These are phyloP conservation scores for Picea glauca DNA, from an alignment of 75 land plant species.

Conservation along the genomic window DNA sequence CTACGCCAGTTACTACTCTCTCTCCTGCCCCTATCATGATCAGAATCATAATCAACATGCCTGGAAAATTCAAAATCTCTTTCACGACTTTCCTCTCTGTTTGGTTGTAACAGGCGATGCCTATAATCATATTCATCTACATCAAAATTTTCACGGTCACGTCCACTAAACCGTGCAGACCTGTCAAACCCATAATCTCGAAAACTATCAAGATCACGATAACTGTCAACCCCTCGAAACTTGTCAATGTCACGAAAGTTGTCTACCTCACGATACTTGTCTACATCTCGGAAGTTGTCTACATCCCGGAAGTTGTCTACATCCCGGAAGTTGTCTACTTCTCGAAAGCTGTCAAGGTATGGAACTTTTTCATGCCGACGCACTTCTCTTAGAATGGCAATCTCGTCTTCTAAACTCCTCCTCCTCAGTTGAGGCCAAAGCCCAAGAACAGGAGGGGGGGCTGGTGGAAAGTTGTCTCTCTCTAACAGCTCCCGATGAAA, in stretches of 20 bases:
- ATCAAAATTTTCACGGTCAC: conserved; percentile 50
- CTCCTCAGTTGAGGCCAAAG: conserved; percentile 61
- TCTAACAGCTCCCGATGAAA: conserved; percentile 45
- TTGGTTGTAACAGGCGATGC: conserved; percentile 36
- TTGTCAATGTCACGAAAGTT: conserved; percentile 35
- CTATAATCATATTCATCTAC: conserved; percentile 62
- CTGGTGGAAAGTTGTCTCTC: conserved; percentile 45
- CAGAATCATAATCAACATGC: conserved; percentile 67
- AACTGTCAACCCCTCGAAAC: conserved; percentile 23
- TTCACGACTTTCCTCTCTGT: conserved; percentile 70
- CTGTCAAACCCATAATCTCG: conserved; percentile 54
- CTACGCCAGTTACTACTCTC: conserved; percentile 54
- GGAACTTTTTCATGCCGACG: conserved; percentile 58
- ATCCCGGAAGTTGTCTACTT: conserved; percentile 37
- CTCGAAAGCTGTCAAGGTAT: conserved; percentile 42
- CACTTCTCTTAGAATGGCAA: conserved; percentile 45
- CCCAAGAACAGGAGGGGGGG: conserved; percentile 43
- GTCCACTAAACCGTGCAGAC: conserved; percentile 45
- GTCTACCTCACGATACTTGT: conserved; percentile 30
- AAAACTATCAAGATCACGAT: conserved; percentile 28
- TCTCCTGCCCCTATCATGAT: conserved; percentile 60
- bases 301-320: conserved; percentile 31
- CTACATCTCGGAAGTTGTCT: conserved; percentile 35
- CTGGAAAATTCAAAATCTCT: conserved; percentile 64
- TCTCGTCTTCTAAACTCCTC: conserved; percentile 66